These are phyloP conservation scores for Cymbidium sinense DNA, from an alignment of 106 monocot genomes.

Conservation along the genomic window DNA sequence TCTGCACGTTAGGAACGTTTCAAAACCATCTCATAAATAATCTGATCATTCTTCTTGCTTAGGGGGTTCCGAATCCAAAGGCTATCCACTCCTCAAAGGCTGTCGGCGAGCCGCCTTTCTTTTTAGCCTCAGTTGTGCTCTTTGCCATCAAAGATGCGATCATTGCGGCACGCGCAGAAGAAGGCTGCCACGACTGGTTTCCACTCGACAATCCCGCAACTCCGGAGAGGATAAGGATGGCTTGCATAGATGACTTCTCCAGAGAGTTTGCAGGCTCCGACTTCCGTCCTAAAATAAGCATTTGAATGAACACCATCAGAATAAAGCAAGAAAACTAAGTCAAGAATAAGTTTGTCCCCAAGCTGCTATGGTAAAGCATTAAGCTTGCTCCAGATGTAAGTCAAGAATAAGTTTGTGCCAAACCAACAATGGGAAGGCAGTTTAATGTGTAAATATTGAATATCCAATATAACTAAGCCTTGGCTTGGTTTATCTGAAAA, in stretches of 20 bases:
- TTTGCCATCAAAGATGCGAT: slow-evolving; percentile 94
- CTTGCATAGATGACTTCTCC: slow-evolving; percentile 74
- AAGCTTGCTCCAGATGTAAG: background rate
- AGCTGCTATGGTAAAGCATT: background rate
- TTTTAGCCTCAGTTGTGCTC: slow-evolving; percentile 74
- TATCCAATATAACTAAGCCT: no score
- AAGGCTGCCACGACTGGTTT: slow-evolving; percentile 70
- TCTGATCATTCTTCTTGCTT: background rate
- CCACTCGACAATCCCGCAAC: slow-evolving; percentile 88
- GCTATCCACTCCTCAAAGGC: slow-evolving; percentile 96
- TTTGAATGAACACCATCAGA: slow-evolving; percentile 24
- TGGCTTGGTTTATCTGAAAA: no score
- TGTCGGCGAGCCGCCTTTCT: slow-evolving; percentile 94
- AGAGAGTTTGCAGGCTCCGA: slow-evolving; percentile 42
- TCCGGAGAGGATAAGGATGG: slow-evolving; percentile 97
- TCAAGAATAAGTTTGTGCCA: no score
- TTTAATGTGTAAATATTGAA: no score
- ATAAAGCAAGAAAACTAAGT: background rate
- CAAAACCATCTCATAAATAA: background rate
- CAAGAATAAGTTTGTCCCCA: no score
- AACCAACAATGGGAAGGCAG: no score
- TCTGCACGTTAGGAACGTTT: background rate
- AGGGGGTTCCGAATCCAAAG: slow-evolving; percentile 80
- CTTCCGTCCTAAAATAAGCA: slow-evolving; percentile 74
- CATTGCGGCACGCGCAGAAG: slow-evolving; percentile 69